Percentiles rank a stretch among this genome's conserved stretches.
phyloP scores from a whole-genome alignment of 2,329 filamentous ascomycete species.

The Aspergillus sp. region DNA sequence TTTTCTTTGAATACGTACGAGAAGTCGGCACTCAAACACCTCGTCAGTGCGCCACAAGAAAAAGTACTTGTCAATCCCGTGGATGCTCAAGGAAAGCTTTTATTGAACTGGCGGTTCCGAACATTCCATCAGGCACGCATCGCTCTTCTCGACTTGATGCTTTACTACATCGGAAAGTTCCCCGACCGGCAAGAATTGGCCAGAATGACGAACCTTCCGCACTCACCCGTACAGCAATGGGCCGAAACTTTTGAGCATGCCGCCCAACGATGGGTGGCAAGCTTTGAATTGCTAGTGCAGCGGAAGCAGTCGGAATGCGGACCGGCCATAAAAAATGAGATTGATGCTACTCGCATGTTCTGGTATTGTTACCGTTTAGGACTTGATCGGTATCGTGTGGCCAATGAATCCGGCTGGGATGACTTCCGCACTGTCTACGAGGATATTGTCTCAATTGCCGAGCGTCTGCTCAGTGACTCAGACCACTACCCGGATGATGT shows the following conservation, averaged over 20 bases:
- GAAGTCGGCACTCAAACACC: neutral
- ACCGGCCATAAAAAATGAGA: conserved; percentile 8
- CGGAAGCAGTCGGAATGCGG: conserved; percentile 10
- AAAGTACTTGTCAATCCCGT: neutral
- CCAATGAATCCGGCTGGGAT: conserved; percentile 20
- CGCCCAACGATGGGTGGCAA: conserved; percentile 11
- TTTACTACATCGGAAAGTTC: conserved; percentile 7
- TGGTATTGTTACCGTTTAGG: conserved; percentile 10
- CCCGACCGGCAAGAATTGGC: neutral
- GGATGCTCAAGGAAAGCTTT: conserved; percentile 5
- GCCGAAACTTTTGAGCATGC: neutral
- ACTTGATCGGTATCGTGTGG: conserved; percentile 10
- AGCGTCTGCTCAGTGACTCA: conserved; percentile 9
- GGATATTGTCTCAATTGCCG: conserved; percentile 8
- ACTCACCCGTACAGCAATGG: neutral
- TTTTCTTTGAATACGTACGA: conserved; percentile 20
- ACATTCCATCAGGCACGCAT: conserved; percentile 15
- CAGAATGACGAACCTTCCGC: neutral
- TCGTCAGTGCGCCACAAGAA: neutral
- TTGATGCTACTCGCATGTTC: conserved; percentile 18
- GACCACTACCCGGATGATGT: conserved; percentile 14
- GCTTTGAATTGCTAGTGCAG: conserved; percentile 15
- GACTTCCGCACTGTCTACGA: conserved; percentile 13
- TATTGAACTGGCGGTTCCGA: conserved; percentile 15
- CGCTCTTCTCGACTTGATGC: conserved; percentile 19